A percentile compares a stretch with the other conserved stretches of the same genome.
Conservation (phyloP, 1,284 basidiomycete species). For the Coniferiporia sulphurascens region DNA sequence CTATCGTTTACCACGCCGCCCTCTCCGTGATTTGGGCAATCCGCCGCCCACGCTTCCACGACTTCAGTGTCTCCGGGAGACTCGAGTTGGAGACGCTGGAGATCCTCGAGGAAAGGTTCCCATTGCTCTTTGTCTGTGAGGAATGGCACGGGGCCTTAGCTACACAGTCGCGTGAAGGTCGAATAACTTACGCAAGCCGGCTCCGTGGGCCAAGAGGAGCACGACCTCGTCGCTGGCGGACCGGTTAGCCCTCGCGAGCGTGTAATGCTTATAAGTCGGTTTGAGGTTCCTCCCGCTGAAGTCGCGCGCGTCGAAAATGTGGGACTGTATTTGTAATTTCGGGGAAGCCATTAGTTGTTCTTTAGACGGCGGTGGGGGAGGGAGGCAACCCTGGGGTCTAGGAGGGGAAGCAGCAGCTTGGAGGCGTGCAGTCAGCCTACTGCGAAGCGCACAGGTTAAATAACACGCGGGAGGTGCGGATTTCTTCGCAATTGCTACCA, state of each 20-base stretch:
- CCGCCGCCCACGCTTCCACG: constrained; percentile 19
- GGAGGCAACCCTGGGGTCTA: no score
- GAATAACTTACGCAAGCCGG: neutral
- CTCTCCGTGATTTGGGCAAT: constrained; percentile 21
- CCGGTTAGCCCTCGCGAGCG: neutral
- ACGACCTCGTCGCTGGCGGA: neutral
- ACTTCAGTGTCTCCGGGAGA: neutral
- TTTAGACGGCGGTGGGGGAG: neutral
- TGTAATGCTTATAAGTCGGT: neutral
- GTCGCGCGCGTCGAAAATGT: neutral
- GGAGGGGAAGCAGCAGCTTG: no score
- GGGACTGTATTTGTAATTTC: neutral
- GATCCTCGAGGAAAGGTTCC: constrained; percentile 19
- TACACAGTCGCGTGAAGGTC: no score
- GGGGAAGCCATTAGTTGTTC: neutral
- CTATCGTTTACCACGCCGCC: constrained; percentile 16
- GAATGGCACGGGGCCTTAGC: no score
- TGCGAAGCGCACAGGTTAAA: no score
- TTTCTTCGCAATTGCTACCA: no score
- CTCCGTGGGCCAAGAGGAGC: neutral
- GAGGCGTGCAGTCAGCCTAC: no score
- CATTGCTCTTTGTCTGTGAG: constrained; percentile 19
- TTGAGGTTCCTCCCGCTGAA: neutral
- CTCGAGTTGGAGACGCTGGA: constrained; percentile 6
- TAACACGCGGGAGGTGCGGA: no score